Evolutionary conservation across 495 filamentous ascomycete genomes (phyloP).

Genomic region (Chlorociboria aeruginascens): DNA sequence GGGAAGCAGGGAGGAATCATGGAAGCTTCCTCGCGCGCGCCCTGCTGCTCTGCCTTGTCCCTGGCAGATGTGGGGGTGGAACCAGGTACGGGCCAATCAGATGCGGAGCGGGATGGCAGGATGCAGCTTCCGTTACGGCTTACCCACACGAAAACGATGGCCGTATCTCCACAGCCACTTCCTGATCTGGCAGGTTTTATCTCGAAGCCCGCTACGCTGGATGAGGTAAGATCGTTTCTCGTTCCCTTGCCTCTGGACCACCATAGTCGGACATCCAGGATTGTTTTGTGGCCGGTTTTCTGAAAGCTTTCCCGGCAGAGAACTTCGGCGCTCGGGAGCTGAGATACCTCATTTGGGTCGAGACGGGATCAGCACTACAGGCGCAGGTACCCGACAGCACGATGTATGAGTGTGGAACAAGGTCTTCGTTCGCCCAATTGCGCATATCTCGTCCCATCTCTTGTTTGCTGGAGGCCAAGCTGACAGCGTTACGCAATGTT

Average conservation of each 20-base stretch:
- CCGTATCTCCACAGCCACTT: too few relatives aligned
- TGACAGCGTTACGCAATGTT: neutral
- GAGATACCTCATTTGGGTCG: neutral
- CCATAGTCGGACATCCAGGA: too few relatives aligned
- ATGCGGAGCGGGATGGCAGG: neutral
- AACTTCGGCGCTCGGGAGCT: neutral
- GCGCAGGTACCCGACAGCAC: constrained; percentile 13
- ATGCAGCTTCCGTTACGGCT: constrained; percentile 7
- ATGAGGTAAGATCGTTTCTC: constrained; percentile 4
- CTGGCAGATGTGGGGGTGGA: constrained; percentile 5
- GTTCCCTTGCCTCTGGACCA: too few relatives aligned
- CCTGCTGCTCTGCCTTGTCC: neutral
- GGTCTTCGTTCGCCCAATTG: neutral
- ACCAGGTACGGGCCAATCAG: constrained; percentile 1
- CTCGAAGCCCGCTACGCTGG: neutral
- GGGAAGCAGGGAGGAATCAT: too few relatives aligned
- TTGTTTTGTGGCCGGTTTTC: too few relatives aligned
- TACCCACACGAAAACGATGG: neutral
- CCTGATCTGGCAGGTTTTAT: too few relatives aligned
- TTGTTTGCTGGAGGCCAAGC: too few relatives aligned
- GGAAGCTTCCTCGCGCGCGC: too few relatives aligned
- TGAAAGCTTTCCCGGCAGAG: neutral
- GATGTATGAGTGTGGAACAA: constrained; percentile 8
- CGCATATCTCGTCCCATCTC: neutral
- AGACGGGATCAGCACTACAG: neutral